These are phyloP conservation scores for Ustulina deusta DNA, from an alignment of 2,329 filamentous ascomycete genomes.

Conservation along the genomic window DNA sequence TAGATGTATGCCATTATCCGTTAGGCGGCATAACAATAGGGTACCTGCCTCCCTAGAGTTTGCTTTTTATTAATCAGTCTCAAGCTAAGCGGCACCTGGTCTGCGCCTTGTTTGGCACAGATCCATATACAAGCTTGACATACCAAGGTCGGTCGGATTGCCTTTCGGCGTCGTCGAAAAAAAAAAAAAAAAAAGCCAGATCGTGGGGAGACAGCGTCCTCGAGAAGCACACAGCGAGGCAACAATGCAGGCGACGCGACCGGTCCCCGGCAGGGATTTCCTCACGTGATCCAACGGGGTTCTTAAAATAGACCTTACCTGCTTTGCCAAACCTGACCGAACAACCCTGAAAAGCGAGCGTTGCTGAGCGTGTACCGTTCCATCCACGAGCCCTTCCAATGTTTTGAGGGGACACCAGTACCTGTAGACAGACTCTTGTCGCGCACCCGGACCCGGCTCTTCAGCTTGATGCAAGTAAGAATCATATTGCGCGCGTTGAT, in stretches of 20 bases:
- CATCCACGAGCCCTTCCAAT: slow-evolving; percentile 25
- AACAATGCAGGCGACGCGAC: slow-evolving; percentile 11
- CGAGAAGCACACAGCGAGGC: slow-evolving; percentile 15
- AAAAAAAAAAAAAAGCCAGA: not conserved
- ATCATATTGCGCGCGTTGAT: slow-evolving; percentile 18
- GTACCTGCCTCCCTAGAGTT: slow-evolving; percentile 10
- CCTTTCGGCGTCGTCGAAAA: not conserved
- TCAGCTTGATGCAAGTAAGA: slow-evolving; percentile 34
- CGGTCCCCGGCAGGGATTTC: slow-evolving; percentile 24
- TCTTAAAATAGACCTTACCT: slow-evolving; percentile 39
- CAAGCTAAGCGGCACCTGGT: slow-evolving; percentile 25
- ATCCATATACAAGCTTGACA: slow-evolving; percentile 18
- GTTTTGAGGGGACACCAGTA: slow-evolving; percentile 14
- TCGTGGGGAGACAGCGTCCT: slow-evolving; percentile 4
- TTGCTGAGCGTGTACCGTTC: slow-evolving; percentile 30
- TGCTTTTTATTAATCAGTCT: slow-evolving; percentile 32
- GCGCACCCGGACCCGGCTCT: slow-evolving; percentile 20
- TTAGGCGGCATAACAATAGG: slow-evolving; percentile 14
- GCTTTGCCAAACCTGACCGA: slow-evolving; percentile 37
- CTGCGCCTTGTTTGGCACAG: slow-evolving; percentile 14
- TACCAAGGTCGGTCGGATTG: not conserved
- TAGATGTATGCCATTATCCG: slow-evolving; percentile 2
- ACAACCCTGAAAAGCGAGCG: slow-evolving; percentile 33
- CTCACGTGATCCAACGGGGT: slow-evolving; percentile 34
- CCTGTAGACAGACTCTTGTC: slow-evolving; percentile 25